Conservation (phyloP, 352 stramenopile genomes). For the Phytophthora citricola region DNA sequence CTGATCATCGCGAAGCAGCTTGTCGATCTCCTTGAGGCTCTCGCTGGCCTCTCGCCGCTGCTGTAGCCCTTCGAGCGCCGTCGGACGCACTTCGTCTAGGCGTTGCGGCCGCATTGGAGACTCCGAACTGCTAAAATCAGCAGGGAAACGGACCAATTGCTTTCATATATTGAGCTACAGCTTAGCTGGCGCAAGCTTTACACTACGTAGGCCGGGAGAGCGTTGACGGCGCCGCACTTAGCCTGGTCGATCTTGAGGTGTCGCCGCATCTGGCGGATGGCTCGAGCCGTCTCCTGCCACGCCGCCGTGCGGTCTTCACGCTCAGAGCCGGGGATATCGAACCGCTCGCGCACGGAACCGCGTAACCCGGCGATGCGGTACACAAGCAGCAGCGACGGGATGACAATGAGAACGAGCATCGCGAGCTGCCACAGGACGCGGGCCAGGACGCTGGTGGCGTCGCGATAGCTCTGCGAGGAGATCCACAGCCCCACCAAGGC, state of each 20-base stretch:
- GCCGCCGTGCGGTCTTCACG: constrained; percentile 43
- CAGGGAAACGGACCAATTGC: constrained; percentile 17
- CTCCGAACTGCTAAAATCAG: constrained; percentile 1
- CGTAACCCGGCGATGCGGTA: constrained; percentile 34
- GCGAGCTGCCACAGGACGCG: constrained; percentile 21
- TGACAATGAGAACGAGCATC: constrained; percentile 16
- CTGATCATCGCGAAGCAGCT: constrained; percentile 22
- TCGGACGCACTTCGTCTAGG: constrained; percentile 30
- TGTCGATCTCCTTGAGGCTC: constrained; percentile 36
- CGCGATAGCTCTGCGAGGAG: constrained; percentile 27
- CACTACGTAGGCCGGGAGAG: constrained; percentile 42
- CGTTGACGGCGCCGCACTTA: constrained; percentile 24
- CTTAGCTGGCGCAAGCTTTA: constrained; percentile 8
- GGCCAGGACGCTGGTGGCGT: constrained; percentile 14
- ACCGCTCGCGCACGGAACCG: constrained; percentile 27
- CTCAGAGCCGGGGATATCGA: constrained; percentile 42
- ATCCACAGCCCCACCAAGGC: constrained; percentile 33
- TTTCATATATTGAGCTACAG: constrained; percentile 18
- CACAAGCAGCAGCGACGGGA: constrained; percentile 33
- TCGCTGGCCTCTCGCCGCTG: constrained; percentile 32
- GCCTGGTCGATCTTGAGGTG: constrained; percentile 44
- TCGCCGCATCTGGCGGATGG: constrained; percentile 44
- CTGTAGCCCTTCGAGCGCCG: constrained; percentile 26
- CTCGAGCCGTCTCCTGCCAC: constrained; percentile 41
- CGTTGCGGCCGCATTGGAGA: not conserved